A percentile compares a stretch with the other conserved stretches of the same genome.
Evolutionary conservation across 805 yeast species (phyloP).

Genomic region (Candida vaughaniae): DNA sequence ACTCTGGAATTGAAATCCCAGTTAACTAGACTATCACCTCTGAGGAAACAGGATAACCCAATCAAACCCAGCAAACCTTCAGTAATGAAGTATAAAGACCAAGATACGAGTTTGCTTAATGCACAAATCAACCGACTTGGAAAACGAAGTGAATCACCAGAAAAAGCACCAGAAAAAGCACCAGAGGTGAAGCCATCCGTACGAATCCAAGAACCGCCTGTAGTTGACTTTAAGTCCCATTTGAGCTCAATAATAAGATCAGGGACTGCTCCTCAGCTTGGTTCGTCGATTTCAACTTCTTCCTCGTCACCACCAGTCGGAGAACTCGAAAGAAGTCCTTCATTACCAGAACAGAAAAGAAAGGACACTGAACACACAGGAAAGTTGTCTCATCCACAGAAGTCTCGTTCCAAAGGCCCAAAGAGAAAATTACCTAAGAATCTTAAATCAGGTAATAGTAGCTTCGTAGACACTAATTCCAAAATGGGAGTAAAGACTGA

Average conservation of each 20-base stretch:
- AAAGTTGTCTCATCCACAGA: constrained; percentile 45
- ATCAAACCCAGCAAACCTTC: constrained; percentile 5
- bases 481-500: neutral
- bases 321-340: constrained; percentile 3
- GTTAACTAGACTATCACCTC: constrained; percentile 1
- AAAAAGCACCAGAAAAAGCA: neutral
- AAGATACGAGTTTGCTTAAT: constrained; percentile 4
- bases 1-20: constrained; percentile 3
- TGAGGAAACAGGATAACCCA: neutral
- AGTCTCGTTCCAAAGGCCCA: constrained; percentile 51
- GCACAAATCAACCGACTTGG: constrained; percentile 7
- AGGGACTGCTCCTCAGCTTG: constrained; percentile 23
- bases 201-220: constrained; percentile 1
- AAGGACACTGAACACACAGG: constrained; percentile 14
- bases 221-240: constrained; percentile 18
- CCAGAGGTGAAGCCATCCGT: neutral
- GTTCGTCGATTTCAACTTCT: neutral
- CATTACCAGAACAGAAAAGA: constrained; percentile 9
- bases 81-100: neutral
- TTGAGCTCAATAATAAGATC: constrained; percentile 29
- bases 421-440: constrained; percentile 46
- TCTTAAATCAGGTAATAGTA: constrained; percentile 3
- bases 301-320: neutral
- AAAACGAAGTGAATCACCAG: constrained; percentile 3
- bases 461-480: neutral